A percentile compares a stretch with the other conserved stretches of the same genome.
phyloP scores from a whole-genome alignment of 441 rosid genomes.

The Adansonia grandidieri region DNA sequence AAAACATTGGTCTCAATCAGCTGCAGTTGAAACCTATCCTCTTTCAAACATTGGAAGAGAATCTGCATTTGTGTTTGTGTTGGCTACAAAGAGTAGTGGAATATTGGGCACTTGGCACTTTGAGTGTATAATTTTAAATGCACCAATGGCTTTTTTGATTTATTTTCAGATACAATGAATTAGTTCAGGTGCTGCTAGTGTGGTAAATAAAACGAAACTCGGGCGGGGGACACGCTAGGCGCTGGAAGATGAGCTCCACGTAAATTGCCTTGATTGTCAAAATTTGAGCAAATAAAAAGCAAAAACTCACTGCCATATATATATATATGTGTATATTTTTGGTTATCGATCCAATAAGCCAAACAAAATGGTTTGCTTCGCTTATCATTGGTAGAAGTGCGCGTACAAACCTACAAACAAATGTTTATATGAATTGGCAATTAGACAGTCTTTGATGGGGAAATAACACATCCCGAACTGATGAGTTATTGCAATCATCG shows the following conservation, averaged over 20 bases:
- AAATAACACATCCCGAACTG: constrained; percentile 13
- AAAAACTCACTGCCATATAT: neutral
- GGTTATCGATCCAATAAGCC: constrained; percentile 5
- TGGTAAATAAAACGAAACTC: neutral
- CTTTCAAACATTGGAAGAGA: neutral
- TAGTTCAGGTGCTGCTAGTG: neutral
- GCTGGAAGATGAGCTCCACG: neutral
- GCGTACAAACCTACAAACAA: constrained; percentile 8
- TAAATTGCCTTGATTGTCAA: constrained; percentile 12
- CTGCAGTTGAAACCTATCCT: constrained; percentile 15
- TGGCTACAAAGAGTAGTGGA: neutral
- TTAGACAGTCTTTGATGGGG: constrained; percentile 11
- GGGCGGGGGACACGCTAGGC: constrained; percentile 7
- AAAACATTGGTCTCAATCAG: constrained; percentile 1
- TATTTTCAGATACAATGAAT: neutral
- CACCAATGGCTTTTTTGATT: neutral
- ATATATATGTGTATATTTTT: neutral
- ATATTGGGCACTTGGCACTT: neutral
- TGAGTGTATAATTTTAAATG: neutral
- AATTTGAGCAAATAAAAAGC: neutral
- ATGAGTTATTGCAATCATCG: constrained; percentile 7
- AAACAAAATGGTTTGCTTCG: constrained; percentile 7
- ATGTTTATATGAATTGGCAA: constrained; percentile 6
- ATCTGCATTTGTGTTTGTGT: neutral
- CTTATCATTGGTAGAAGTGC: constrained; percentile 22